phyloP scores from a whole-genome alignment of 345 rosid genomes.

The Populus ilicifolia region DNA sequence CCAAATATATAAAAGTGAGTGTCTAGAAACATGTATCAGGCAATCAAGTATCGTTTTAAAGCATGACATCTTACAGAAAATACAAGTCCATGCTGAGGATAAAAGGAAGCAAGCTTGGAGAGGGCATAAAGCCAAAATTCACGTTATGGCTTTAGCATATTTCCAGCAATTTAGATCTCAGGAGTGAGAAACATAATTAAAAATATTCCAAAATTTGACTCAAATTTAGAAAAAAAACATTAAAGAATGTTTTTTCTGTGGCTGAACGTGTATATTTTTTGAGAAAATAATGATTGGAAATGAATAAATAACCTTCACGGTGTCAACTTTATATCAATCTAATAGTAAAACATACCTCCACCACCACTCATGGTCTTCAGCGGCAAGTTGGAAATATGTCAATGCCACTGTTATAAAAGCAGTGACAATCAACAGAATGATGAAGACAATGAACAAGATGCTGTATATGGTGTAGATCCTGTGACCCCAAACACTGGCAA shows the following conservation, averaged over 20 bases:
- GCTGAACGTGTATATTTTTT: neutral
- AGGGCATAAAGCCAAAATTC: neutral
- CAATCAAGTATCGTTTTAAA: neutral
- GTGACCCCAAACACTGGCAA: constrained; percentile 90
- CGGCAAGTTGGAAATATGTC: constrained; percentile 93
- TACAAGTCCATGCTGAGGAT: neutral
- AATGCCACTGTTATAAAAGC: constrained; percentile 88
- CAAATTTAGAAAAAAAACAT: neutral
- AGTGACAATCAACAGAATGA: constrained; percentile 76
- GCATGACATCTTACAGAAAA: neutral
- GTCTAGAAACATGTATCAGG: neutral
- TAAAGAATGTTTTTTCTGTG: neutral
- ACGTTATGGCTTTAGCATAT: neutral
- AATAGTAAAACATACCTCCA: constrained; percentile 51
- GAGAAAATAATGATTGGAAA: neutral
- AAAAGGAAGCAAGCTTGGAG: neutral
- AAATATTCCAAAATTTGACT: neutral
- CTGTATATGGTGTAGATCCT: constrained; percentile 82
- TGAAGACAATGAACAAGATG: constrained; percentile 76
- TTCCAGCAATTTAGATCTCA: neutral
- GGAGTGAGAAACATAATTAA: neutral
- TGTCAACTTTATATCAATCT: neutral
- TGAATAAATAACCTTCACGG: neutral
- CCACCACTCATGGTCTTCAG: constrained; percentile 94
- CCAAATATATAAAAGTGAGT: neutral